These are phyloP conservation scores for Corchorus capsularis DNA, from an alignment of 345 rosid species.

Conservation along the genomic window DNA sequence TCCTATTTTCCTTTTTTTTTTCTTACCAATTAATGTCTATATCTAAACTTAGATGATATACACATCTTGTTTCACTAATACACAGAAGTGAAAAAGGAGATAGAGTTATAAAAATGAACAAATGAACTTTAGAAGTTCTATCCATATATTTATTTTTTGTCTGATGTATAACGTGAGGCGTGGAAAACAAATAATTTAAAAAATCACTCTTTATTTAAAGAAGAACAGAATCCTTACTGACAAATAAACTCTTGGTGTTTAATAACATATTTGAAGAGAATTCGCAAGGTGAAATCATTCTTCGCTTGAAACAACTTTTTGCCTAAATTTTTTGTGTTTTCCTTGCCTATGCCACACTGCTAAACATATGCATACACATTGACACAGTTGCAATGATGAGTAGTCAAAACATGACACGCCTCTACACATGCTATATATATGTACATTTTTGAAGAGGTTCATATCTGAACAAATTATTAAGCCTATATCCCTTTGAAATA, in stretches of 20 bases:
- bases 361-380: conserved; percentile 51
- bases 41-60: not conserved
- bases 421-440: not conserved
- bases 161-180: not conserved
- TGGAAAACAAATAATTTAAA: not conserved
- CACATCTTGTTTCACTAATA: not conserved
- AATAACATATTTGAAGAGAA: conserved; percentile 82
- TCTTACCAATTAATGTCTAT: not conserved
- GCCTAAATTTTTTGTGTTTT: conserved; percentile 96
- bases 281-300: conserved; percentile 86
- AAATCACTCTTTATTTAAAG: not conserved
- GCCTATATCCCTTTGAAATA: no score
- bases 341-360: conserved; percentile 78
- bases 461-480: no score
- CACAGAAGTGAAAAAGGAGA: not conserved
- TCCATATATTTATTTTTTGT: no score
- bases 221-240: conserved; percentile 61
- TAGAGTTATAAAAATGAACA: no score
- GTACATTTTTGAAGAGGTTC: not conserved
- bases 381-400: conserved; percentile 1
- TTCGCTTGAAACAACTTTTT: conserved; percentile 84
- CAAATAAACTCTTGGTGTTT: conserved; percentile 96
- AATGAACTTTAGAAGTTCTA: not conserved
- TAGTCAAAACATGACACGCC: conserved; percentile 1
- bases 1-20: no score